A percentile compares a stretch with the other conserved stretches of the same genome.
Evolutionary conservation across 208 protist species (phyloP).

Genomic region (Angomonas ambiguus): DNA sequence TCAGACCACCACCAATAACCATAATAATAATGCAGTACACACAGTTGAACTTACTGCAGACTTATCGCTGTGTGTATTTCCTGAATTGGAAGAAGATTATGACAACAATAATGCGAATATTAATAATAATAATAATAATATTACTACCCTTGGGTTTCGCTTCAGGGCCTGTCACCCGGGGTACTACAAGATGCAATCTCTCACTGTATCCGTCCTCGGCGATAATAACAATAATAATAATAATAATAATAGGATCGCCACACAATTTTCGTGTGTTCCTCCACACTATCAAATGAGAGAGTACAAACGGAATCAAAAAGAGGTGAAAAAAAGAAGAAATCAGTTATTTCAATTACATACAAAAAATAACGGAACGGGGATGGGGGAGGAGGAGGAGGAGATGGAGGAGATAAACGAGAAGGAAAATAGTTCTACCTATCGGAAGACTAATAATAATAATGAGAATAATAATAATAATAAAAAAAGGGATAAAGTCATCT

Average conservation of each 20-base stretch:
- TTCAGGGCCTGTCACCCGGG: background rate
- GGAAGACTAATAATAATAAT: too few relatives aligned
- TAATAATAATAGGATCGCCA: background rate
- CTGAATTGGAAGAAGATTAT: too few relatives aligned
- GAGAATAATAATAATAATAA: background rate
- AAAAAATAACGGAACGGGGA: too few relatives aligned
- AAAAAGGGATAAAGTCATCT: background rate
- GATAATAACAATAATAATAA: too few relatives aligned
- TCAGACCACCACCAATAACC: background rate
- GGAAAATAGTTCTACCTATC: too few relatives aligned
- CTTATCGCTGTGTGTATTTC: background rate
- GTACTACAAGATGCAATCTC: background rate
- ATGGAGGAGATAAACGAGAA: too few relatives aligned
- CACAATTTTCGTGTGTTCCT: background rate
- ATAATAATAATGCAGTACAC: background rate
- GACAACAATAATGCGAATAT: too few relatives aligned
- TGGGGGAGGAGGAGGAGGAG: too few relatives aligned
- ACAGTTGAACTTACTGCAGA: background rate
- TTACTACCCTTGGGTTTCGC: background rate
- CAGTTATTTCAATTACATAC: background rate
- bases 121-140: conserved; percentile 2
- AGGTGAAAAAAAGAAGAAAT: background rate
- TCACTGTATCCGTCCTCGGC: too few relatives aligned
- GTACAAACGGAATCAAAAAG: background rate
- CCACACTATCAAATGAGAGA: background rate